phyloP scores from a whole-genome alignment of 352 stramenopile genomes.

The Pythium volutum region DNA sequence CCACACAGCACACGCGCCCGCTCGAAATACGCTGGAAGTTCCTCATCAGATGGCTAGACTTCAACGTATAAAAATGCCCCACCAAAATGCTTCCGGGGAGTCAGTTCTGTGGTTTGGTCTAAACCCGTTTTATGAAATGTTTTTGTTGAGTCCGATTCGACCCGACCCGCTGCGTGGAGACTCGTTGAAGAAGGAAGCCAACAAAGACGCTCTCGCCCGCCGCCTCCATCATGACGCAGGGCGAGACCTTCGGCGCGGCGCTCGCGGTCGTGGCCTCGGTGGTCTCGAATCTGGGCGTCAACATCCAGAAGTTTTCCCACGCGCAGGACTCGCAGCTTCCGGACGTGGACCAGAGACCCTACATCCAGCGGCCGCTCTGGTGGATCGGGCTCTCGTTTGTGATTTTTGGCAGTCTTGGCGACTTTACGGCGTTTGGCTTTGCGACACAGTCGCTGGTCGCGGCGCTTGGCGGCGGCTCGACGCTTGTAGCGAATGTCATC shows the following conservation, averaged over 20 bases:
- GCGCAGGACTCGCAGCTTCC: conserved; percentile 26
- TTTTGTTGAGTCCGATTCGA: background rate
- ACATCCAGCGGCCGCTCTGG: conserved; percentile 87
- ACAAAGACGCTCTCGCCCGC: background rate
- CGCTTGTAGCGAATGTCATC: conserved; percentile 86
- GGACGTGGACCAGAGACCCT: conserved; percentile 52
- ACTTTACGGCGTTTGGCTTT: conserved; percentile 89
- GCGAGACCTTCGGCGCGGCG: conserved; percentile 77
- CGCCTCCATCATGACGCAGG: conserved; percentile 42
- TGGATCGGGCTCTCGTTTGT: conserved; percentile 81
- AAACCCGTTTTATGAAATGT: background rate
- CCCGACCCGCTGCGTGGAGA: background rate
- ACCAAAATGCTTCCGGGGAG: background rate
- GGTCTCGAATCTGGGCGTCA: conserved; percentile 80
- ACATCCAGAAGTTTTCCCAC: conserved; percentile 11
- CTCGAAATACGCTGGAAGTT: background rate
- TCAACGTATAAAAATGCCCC: conserved; percentile 8
- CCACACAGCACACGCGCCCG: background rate
- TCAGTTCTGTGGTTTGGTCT: background rate
- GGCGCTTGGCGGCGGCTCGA: conserved; percentile 79
- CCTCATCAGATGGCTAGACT: conserved; percentile 14
- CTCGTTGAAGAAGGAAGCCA: conserved; percentile 8
- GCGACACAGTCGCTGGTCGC: conserved; percentile 88
- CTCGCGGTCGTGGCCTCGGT: conserved; percentile 79
- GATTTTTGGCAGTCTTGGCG: conserved; percentile 75